Base-by-base conservation (phyloP, 1,284 basidiomycete species). In the Gymnopus androsaceus region DNA sequence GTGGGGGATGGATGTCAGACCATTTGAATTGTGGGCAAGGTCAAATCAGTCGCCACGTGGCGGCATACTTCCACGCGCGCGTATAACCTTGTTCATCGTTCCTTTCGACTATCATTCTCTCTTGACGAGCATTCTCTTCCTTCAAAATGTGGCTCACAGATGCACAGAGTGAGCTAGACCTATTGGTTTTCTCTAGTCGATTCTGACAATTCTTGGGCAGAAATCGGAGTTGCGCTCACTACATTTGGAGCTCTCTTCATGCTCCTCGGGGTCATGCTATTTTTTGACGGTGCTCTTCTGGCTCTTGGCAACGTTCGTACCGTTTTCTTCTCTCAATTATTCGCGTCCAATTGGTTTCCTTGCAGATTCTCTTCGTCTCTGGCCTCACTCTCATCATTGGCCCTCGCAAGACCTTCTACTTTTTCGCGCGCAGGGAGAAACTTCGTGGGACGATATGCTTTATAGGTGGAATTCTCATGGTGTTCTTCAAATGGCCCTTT, bases 231-330 rank as follows among this genome's bases (percentile, higher is more conserved):
- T 51, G 96, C 94, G 51, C 84, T 99, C 63, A 98, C 96, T 50
- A 94, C 96, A n/a, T 97, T 98, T 65, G 97, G 97, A 58, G 87
- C 84, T 40, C 80, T 98, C 61, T 99, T 99, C 82, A 95, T 98
- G 87, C 80, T 98, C 66, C 81, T 99, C 42, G 97, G 97, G 44
- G 86, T 98, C 51, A 82, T 99, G 75, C 84, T 99, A 59, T 91
- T 99, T 79, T 99, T 99, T 63, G 97, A 99, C 74, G 94, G 93
- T 47, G 92, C 95, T n/a, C 80, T 99, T 9, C 83, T 99, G 40
- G 97, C 97, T 19, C 85, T 99, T 14, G 97, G 96, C 66, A 99
- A 99, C 70, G 94, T 95, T 71, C 64, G 83, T 72, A 41, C 33
- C 4, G 9, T n/a, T 14, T 25, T 7, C 9, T 8, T 36, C 31